These are phyloP conservation scores for Purpureocillium lavendulum DNA, from an alignment of 2,329 filamentous ascomycete species.

Conservation along the genomic window DNA sequence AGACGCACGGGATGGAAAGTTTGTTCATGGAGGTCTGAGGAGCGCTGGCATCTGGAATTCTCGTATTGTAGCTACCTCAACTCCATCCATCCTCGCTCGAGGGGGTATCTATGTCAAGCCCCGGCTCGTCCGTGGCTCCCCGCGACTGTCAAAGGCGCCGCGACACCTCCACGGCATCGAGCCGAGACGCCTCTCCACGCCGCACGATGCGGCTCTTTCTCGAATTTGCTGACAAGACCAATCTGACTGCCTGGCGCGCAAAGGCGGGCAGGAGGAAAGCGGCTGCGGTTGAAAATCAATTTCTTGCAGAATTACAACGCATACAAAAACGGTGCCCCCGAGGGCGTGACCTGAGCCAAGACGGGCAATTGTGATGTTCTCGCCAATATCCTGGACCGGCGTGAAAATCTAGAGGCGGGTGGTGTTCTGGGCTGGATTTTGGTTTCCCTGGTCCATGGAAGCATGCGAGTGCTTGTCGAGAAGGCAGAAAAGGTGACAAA, in stretches of 20 bases:
- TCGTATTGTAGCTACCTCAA: not conserved
- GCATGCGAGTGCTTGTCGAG: too few relatives aligned
- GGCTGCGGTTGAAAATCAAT: not conserved
- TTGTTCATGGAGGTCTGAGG: too few relatives aligned
- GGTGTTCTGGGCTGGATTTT: too few relatives aligned
- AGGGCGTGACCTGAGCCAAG: not conserved
- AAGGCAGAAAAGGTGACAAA: not conserved
- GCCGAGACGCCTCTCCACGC: too few relatives aligned
- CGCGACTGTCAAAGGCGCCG: too few relatives aligned
- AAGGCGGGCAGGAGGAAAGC: too few relatives aligned
- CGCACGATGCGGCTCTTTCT: too few relatives aligned
- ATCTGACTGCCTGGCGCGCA: conserved; percentile 11
- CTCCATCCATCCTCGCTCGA: conserved; percentile 2
- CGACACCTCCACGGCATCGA: too few relatives aligned
- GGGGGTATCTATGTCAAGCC: conserved; percentile 3
- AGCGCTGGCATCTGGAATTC: too few relatives aligned
- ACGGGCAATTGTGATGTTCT: too few relatives aligned
- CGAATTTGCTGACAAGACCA: conserved; percentile 3
- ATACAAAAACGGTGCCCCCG: not conserved
- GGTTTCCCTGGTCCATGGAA: too few relatives aligned
- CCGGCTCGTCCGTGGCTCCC: not conserved
- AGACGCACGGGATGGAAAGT: too few relatives aligned
- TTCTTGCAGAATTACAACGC: conserved; percentile 1
- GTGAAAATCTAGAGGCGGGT: not conserved
- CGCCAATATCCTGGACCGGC: not conserved